Conservation (phyloP, 148 eudicot species). For the Polygonum maritimum region DNA sequence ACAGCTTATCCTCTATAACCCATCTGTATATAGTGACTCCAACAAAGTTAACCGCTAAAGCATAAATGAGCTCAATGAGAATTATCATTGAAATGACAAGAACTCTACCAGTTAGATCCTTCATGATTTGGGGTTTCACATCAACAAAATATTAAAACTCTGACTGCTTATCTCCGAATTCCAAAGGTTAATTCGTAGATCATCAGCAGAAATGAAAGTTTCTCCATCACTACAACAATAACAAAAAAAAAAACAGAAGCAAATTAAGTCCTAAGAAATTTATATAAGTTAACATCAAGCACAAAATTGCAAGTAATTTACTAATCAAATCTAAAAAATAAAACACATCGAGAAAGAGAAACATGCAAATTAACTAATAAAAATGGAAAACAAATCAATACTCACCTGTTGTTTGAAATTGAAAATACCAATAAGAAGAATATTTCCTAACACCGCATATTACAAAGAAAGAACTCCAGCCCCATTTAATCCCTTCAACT, state of each 20-base stretch:
- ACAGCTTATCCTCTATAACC: background rate
- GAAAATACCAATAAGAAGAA: background rate
- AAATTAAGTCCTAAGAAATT: conserved; percentile 1
- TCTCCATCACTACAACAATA: conserved; percentile 58
- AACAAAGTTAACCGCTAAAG: background rate
- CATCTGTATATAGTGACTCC: background rate
- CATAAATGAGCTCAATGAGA: background rate
- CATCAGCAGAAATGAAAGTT: conserved; percentile 84
- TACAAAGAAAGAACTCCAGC: background rate
- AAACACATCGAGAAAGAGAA: background rate
- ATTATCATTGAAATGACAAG: background rate
- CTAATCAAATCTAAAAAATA: background rate
- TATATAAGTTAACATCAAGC: background rate
- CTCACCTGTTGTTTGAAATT: too few species aligned
- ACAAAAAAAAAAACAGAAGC: background rate
- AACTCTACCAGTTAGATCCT: conserved; percentile 68
- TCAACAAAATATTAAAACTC: conserved; percentile 83
- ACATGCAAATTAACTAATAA: background rate
- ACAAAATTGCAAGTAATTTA: background rate
- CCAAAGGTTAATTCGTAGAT: conserved; percentile 81
- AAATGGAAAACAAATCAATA: background rate
- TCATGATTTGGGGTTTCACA: conserved; percentile 80
- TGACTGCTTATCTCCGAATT: conserved; percentile 76
- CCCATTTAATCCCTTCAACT: background rate
- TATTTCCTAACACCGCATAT: background rate